Conservation (phyloP, 129 eudicot species). For the Arctium lappa region DNA sequence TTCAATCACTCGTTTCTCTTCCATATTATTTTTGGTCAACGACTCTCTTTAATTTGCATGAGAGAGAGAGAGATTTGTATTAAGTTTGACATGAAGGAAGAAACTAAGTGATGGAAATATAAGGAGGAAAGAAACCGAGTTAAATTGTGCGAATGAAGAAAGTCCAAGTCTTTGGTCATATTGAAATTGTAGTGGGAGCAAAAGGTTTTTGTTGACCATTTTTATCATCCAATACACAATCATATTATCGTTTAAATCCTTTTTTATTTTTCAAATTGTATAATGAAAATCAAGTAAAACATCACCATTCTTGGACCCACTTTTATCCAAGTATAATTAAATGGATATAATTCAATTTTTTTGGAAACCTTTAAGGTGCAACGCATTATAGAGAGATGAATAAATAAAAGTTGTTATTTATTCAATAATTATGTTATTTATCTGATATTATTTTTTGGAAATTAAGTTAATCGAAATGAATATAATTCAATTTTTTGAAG, state of each 20-base stretch:
- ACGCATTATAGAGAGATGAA: too few species aligned
- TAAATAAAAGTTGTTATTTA: too few species aligned
- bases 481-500: too few species aligned
- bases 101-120: slow-evolving; percentile 7
- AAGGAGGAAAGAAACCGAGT: slow-evolving; percentile 33
- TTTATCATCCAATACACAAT: slow-evolving; percentile 13
- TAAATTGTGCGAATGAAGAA: slow-evolving; percentile 5
- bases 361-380: too few species aligned
- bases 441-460: too few species aligned
- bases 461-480: too few species aligned
- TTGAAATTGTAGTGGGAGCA: background rate
- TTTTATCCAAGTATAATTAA: background rate
- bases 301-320: background rate
- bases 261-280: background rate
- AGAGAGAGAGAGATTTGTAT: background rate
- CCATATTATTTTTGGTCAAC: slow-evolving; percentile 11
- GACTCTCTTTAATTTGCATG: background rate
- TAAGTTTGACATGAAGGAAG: slow-evolving; percentile 5
- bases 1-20: slow-evolving; percentile 30
- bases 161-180: slow-evolving; percentile 20
- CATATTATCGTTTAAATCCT: background rate
- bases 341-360: too few species aligned
- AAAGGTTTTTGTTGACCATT: slow-evolving; percentile 10
- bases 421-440: too few species aligned
- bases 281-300: background rate